Evolutionary conservation across 2,329 filamentous ascomycete genomes (phyloP).

Genomic region (Xylaria sp.): DNA sequence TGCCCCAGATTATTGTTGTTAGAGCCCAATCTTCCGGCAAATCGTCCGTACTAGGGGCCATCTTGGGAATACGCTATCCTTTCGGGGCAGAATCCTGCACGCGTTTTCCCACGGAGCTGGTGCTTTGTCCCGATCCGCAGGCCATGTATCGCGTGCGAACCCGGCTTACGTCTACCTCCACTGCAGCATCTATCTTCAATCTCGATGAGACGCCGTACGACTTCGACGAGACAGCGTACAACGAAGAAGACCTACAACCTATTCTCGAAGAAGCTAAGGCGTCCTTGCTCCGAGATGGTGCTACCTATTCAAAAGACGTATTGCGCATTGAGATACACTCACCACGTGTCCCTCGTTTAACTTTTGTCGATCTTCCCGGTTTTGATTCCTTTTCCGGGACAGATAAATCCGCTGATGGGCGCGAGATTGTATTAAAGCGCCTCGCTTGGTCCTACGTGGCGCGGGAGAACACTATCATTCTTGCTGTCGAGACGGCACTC

Average conservation of each 20-base stretch:
- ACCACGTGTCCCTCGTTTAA: conserved; percentile 59
- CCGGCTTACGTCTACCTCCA: conserved; percentile 25
- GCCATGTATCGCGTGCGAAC: conserved; percentile 58
- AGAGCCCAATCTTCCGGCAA: conserved; percentile 72
- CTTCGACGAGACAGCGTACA: conserved; percentile 54
- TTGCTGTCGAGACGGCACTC: conserved; percentile 64
- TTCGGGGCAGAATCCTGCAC: conserved; percentile 67
- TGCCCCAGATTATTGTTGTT: conserved; percentile 68
- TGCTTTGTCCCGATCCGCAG: conserved; percentile 57
- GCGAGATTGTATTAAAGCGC: conserved; percentile 50
- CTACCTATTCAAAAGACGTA: conserved; percentile 58
- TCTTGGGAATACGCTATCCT: conserved; percentile 70
- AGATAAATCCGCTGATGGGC: conserved; percentile 49
- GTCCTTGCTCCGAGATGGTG: conserved; percentile 54
- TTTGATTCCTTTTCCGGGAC: conserved; percentile 52
- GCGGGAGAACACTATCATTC: conserved; percentile 68
- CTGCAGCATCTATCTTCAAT: conserved; percentile 45
- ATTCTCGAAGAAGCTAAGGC: conserved; percentile 65
- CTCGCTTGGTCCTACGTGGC: conserved; percentile 65
- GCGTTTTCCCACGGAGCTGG: conserved; percentile 69
- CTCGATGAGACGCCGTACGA: no score
- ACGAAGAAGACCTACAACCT: conserved; percentile 55
- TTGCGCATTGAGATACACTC: conserved; percentile 60
- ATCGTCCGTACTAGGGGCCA: conserved; percentile 72
- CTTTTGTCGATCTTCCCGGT: conserved; percentile 67